Evolutionary conservation across 2,329 filamentous ascomycete species (phyloP), one percentile per base, ranked within the genome.

Genomic region (Cladosporium phlei): DNA sequence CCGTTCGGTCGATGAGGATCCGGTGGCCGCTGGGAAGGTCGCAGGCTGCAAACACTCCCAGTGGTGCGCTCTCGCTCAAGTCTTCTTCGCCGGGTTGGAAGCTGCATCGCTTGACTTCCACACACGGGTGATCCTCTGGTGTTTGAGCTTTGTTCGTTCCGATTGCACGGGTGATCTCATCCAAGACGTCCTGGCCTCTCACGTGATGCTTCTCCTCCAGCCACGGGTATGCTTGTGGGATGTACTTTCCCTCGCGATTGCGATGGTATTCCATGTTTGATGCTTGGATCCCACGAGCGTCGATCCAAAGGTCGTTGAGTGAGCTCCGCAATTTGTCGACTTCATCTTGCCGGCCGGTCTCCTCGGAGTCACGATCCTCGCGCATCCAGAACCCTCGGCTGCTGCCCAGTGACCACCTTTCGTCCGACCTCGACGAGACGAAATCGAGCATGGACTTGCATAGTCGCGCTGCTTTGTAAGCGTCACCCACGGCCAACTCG

Each of bases 401-500:
- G 34, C 34, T 24, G 3, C 61, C 61, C n/a, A 62, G 33, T 24
- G 49, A 40, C 37, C 43, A 55, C 8, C 27, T 28, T 35, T 16
- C 38, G n/a, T n/a, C 37, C 2, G 11, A 28, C 9, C 22, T 27
- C 3, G 16, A 9, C 3, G 46, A 21, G 8, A 57, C 19, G 3
- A 35, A 29, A 5, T 22, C 24, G 3, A 57, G 42, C 7, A 55
- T 10, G 4, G 40, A 37, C 11, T 47, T 25, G 33, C 52, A 56
- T 11, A 62, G 51, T 3, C 53, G 37, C 3, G 32, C n/a, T 3
- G 56, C 55, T 38, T 61, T 63, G 19, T 50, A 43, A 0, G 54
- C 54, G 42, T 62, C 60, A 8, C 59, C 61, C 4, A 54, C 50
- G 8, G 59, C 60, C 4, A 63, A 52, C 37, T 64, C 61, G 3